Conservation (phyloP, 257 asterid genomes). For the Hygrophila difformis region DNA sequence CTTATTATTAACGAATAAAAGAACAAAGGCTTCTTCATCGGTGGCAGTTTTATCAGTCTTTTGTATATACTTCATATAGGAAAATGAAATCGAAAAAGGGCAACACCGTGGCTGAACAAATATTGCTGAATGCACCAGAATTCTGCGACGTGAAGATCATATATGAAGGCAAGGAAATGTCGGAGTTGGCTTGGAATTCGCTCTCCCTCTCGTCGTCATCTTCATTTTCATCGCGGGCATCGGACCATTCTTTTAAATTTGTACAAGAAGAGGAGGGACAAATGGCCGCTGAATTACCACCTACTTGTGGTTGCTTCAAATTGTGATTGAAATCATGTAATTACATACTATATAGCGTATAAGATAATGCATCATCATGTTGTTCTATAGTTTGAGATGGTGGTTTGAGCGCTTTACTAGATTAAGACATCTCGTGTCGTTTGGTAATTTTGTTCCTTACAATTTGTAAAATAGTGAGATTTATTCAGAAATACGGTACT, state of each 20-base stretch:
- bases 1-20: too few relatives aligned
- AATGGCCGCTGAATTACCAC: not conserved
- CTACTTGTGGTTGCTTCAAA: not conserved
- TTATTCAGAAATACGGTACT: too few relatives aligned
- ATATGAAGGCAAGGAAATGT: constrained; percentile 63
- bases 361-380: too few relatives aligned
- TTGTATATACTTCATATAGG: not conserved
- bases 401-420: too few relatives aligned
- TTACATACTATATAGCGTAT: too few relatives aligned
- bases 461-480: too few relatives aligned
- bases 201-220: constrained; percentile 8
- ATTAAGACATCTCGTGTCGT: too few relatives aligned
- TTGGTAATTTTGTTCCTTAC: too few relatives aligned
- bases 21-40: not conserved
- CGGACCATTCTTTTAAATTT: not conserved
- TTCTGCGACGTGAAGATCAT: constrained; percentile 66
- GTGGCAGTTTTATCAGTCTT: not conserved
- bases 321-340: too few relatives aligned
- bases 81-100: constrained; percentile 38
- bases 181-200: constrained; percentile 13
- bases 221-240: constrained; percentile 19
- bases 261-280: not conserved
- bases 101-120: constrained; percentile 34
- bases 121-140: constrained; percentile 46
- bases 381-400: too few relatives aligned